Evolutionary conservation across 2,329 filamentous ascomycete genomes (phyloP).

Genomic region (Cladosporium sp.): DNA sequence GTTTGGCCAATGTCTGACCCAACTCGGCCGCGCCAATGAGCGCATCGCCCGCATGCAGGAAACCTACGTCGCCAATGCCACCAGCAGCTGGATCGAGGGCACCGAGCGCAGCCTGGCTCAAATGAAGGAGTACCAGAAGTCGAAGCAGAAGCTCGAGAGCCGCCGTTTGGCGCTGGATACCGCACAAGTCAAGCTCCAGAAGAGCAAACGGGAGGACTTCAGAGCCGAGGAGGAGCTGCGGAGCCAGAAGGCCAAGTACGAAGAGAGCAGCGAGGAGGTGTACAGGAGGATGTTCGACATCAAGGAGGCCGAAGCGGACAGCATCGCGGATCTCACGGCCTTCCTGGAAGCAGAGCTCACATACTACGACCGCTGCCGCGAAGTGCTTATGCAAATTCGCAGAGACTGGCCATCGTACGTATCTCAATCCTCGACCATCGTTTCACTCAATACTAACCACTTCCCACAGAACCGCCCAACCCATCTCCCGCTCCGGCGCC

Average conservation of each 20-base stretch:
- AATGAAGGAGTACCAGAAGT: slow-evolving; percentile 93
- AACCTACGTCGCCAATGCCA: slow-evolving; percentile 69
- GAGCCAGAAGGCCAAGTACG: slow-evolving; percentile 88
- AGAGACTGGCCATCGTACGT: slow-evolving; percentile 62
- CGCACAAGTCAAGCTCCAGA: slow-evolving; percentile 82
- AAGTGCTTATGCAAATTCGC: slow-evolving; percentile 67
- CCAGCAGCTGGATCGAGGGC: slow-evolving; percentile 82
- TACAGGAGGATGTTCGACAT: slow-evolving; percentile 91
- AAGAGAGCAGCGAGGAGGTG: slow-evolving; percentile 90
- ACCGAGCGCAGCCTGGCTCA: slow-evolving; percentile 81
- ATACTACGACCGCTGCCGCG: slow-evolving; percentile 84
- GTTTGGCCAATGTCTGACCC: slow-evolving; percentile 77
- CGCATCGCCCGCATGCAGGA: slow-evolving; percentile 81
- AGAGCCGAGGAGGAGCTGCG: slow-evolving; percentile 87
- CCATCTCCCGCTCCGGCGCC: slow-evolving; percentile 20
- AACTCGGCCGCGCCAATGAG: slow-evolving; percentile 80
- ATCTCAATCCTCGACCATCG: slow-evolving; percentile 10
- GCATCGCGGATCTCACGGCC: slow-evolving; percentile 67
- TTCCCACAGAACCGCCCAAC: slow-evolving; percentile 13
- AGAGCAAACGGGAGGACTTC: slow-evolving; percentile 90
- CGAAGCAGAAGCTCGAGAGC: slow-evolving; percentile 90
- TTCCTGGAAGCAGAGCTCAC: slow-evolving; percentile 86
- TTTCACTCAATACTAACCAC: neutral
- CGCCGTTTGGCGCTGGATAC: slow-evolving; percentile 87
- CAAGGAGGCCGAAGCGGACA: slow-evolving; percentile 82